phyloP scores from a whole-genome alignment of 73 alveolate species.

The Paramecium caudatum region DNA sequence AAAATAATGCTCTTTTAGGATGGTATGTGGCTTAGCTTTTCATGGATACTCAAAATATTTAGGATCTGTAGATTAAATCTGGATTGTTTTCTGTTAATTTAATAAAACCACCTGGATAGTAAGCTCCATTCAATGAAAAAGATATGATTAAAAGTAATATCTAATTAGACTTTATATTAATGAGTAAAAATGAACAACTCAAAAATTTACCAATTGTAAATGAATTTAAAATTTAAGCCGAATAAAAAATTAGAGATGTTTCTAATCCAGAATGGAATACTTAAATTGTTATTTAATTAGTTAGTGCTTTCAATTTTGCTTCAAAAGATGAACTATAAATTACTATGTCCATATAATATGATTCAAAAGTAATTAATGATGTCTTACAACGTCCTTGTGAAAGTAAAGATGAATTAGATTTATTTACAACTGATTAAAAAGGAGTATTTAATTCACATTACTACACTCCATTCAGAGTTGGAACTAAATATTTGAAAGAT shows the following conservation, averaged over 20 bases:
- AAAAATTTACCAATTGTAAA: neutral
- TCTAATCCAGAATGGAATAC: constrained; percentile 57
- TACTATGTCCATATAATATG: neutral
- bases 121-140: constrained; percentile 53
- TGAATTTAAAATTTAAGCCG: neutral
- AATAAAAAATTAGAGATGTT: neutral
- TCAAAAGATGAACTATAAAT: constrained; percentile 24
- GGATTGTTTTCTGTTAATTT: constrained; percentile 43
- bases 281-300: neutral
- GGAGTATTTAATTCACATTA: neutral
- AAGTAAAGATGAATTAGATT: neutral
- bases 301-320: neutral
- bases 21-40: constrained; percentile 54
- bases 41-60: neutral
- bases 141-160: constrained; percentile 49
- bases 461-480: constrained; percentile 28
- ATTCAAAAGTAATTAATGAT: constrained; percentile 20
- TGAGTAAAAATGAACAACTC: neutral
- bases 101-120: constrained; percentile 57
- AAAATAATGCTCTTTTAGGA: constrained; percentile 47
- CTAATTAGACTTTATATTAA: neutral
- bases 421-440: constrained; percentile 1
- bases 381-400: constrained; percentile 9
- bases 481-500: constrained; percentile 19
- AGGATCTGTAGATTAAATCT: neutral